Evolutionary conservation across 2,329 filamentous ascomycete species (phyloP).

Genomic region (Teratosphaeria destructans): DNA sequence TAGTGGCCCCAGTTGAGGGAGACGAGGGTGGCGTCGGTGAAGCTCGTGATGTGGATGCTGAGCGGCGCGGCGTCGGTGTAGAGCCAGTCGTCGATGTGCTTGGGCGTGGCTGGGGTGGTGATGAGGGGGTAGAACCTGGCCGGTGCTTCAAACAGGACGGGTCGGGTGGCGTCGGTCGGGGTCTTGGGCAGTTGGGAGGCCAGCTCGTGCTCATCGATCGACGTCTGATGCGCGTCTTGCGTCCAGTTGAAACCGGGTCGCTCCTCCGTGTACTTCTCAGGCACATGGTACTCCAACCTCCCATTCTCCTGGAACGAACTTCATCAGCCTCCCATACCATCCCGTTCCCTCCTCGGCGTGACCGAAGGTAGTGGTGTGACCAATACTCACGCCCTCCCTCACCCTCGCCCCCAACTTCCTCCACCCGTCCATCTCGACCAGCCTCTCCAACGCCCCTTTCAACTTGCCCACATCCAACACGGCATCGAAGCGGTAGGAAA

Average conservation of each 20-base stretch:
- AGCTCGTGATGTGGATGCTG: slow-evolving; percentile 12
- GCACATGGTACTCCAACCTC: slow-evolving; percentile 8
- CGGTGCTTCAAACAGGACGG: slow-evolving; percentile 1
- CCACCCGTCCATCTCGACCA: slow-evolving; percentile 7
- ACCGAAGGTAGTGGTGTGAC: neutral
- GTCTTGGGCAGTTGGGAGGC: slow-evolving; percentile 4
- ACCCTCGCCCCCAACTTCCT: slow-evolving; percentile 4
- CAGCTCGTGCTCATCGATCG: slow-evolving; percentile 6
- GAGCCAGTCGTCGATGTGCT: slow-evolving; percentile 5
- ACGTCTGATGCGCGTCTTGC: slow-evolving; percentile 1
- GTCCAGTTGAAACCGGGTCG: slow-evolving; percentile 8
- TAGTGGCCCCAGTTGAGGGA: slow-evolving; percentile 18
- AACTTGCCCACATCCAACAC: slow-evolving; percentile 8
- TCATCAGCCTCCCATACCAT: neutral
- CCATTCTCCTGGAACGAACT: slow-evolving; percentile 2
- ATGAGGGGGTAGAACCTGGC: neutral
- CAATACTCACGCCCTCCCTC: neutral
- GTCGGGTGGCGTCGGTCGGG: neutral
- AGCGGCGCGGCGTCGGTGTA: slow-evolving; percentile 14
- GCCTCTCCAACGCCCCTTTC: slow-evolving; percentile 4
- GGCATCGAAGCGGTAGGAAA: slow-evolving; percentile 10
- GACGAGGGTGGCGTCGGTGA: slow-evolving; percentile 17
- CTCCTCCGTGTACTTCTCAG: slow-evolving; percentile 5
- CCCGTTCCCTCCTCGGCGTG: too few relatives aligned
- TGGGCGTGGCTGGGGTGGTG: neutral